Evolutionary conservation across 108 stramenopile species (phyloP).

Genomic region (Pseudonitzschia pungens): DNA sequence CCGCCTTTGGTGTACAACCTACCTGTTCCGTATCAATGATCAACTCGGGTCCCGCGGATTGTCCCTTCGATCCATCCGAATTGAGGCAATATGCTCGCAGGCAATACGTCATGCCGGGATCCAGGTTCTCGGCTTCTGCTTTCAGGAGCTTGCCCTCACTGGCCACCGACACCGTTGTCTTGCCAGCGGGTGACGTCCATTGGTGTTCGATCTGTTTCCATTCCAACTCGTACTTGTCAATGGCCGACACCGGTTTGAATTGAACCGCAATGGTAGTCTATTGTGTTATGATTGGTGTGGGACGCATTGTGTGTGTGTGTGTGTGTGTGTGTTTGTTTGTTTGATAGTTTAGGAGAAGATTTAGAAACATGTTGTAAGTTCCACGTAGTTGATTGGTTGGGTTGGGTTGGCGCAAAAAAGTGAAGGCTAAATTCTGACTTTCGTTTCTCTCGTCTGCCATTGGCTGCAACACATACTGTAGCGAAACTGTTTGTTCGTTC

Average conservation of each 20-base stretch:
- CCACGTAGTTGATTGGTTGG: too few species aligned
- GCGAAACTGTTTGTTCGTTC: not conserved
- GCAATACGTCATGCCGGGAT: conserved; percentile 59
- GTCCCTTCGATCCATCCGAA: conserved; percentile 27
- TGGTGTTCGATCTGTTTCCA: conserved; percentile 35
- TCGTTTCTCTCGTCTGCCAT: too few species aligned
- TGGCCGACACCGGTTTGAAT: conserved; percentile 37
- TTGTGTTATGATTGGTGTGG: not conserved
- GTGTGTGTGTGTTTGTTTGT: too few species aligned
- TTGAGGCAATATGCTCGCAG: conserved; percentile 36
- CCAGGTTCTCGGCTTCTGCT: conserved; percentile 30
- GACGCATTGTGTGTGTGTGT: too few species aligned
- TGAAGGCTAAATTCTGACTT: too few species aligned
- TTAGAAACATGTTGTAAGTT: too few species aligned
- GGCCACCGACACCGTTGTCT: not conserved
- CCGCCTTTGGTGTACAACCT: conserved; percentile 53
- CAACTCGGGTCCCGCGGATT: conserved; percentile 42
- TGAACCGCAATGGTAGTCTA: conserved; percentile 46
- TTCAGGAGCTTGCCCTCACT: conserved; percentile 18
- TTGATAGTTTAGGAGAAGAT: not conserved
- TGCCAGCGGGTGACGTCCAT: conserved; percentile 13
- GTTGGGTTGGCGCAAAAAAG: too few species aligned
- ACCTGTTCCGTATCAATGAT: conserved; percentile 69
- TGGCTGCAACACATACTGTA: too few species aligned
- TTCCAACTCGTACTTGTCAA: conserved; percentile 41